Base-by-base conservation (phyloP, 352 stramenopile species). In the Globisporangium iwayamae region DNA sequence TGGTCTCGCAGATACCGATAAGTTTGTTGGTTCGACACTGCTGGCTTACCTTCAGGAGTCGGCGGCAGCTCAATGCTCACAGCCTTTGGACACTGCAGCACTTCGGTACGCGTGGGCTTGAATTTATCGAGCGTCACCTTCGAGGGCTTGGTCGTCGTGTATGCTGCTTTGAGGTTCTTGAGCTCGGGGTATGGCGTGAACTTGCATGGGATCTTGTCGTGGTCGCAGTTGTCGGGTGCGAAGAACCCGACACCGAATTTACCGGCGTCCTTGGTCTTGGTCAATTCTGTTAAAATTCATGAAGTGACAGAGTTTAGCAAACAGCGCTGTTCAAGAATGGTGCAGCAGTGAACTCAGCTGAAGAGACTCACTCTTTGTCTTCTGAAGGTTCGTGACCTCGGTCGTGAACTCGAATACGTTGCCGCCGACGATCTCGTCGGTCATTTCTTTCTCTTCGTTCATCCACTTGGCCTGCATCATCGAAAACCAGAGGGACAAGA, bases 201-300 rank as follows among this genome's bases (percentile, higher is more conserved):
- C 56, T 67, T 68, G 63, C 83, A 92, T 56, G 63, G 45, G 8
- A 74, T 60, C 16, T 41, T 78, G 48, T 80, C 68, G 67, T 89
- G 69, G 74, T 94, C 81, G 58, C 83, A 94, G 62, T 79, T 77
- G n/a, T 86, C 74, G 18, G 81, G 83, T 36, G 71, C 32, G 36
- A 92, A 92, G 71, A 89, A 92, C 2, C 82, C 83, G 14, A 94
- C 58, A 25, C 83, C 85, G 55, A 86, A 92, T 50, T 90, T 89
- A 25, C 82, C 80, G 2, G 79, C n/a, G 55, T 94, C 83, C 11
- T 62, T 57, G 0, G 25, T 63, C 47, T 73, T 73, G n/a, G 34
- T 63, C 8, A 79, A 48, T 51, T 59, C 68, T 75, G 34, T 18
- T 51, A 18, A 54, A 55, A 4, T 46, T n/a, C 3, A 46, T 8